Conservation (phyloP, 129 eudicot species). For the Lactuca saligna region DNA sequence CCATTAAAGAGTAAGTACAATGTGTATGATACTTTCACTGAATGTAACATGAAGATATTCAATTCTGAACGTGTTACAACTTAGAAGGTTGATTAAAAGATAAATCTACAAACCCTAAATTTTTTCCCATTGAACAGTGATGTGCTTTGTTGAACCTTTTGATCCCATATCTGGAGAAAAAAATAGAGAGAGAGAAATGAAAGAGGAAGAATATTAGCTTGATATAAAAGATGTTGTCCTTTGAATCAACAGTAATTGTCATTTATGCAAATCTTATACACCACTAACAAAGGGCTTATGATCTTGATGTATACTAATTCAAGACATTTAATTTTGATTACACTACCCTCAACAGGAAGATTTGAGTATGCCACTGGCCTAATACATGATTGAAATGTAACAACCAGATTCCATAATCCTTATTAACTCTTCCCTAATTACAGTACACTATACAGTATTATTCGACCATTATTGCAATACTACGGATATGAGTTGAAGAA, state of each 20-base stretch:
- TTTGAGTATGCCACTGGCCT: background rate
- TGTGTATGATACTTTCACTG: background rate
- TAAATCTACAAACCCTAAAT: slow-evolving; percentile 71
- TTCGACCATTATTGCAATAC: background rate
- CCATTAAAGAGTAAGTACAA: slow-evolving; percentile 13
- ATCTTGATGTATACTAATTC: background rate
- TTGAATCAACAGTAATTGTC: background rate
- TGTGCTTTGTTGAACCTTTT: slow-evolving; percentile 53
- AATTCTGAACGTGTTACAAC: background rate
- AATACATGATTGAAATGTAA: background rate
- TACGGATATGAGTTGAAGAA: background rate
- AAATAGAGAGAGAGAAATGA: background rate
- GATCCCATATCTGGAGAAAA: slow-evolving; percentile 79
- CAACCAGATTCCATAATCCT: slow-evolving; percentile 13
- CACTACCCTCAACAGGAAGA: background rate
- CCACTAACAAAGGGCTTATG: slow-evolving; percentile 13
- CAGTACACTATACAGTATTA: background rate
- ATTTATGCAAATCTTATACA: slow-evolving; percentile 20
- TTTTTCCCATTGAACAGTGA: slow-evolving; percentile 81
- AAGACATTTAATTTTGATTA: slow-evolving; percentile 3
- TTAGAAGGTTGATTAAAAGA: background rate
- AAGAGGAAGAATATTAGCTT: slow-evolving; percentile 17
- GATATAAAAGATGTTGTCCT: background rate
- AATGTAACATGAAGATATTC: slow-evolving; percentile 3
- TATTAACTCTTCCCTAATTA: background rate